A percentile compares a stretch with the other conserved stretches of the same genome.
Evolutionary conservation across 176 grass and related monocot genomes (phyloP).

Genomic region (Carex scoparia): DNA sequence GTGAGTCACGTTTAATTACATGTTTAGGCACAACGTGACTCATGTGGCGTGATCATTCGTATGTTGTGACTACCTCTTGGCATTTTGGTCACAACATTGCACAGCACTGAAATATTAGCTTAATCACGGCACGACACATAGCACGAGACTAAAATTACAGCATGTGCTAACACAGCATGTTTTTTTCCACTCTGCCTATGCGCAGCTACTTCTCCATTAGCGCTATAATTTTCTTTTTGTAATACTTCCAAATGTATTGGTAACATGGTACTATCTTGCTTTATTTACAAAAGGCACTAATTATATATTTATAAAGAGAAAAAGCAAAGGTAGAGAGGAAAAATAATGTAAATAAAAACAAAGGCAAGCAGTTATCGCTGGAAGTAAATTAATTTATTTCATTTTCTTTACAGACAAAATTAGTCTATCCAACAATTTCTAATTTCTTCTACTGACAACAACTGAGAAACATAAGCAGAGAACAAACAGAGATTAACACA

Average conservation of each 20-base stretch:
- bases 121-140: too few species aligned
- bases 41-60: too few species aligned
- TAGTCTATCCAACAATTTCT: not conserved
- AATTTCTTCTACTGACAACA: not conserved
- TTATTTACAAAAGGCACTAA: not conserved
- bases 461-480: not conserved
- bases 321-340: not conserved
- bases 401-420: not conserved
- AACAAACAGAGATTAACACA: not conserved
- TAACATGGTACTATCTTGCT: not conserved
- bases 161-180: too few species aligned
- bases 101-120: too few species aligned
- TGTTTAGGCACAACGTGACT: too few species aligned
- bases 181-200: too few species aligned
- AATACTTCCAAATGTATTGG: not conserved
- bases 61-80: too few species aligned
- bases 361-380: not conserved
- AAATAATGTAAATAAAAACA: not conserved
- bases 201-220: not conserved
- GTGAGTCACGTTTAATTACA: too few species aligned
- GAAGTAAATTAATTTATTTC: not conserved
- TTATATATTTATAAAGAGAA: not conserved
- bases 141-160: too few species aligned
- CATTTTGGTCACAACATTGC: too few species aligned
- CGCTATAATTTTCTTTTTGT: not conserved